Evolutionary conservation across 2,329 filamentous ascomycete species (phyloP).

Genomic region (Zarea fungicola): DNA sequence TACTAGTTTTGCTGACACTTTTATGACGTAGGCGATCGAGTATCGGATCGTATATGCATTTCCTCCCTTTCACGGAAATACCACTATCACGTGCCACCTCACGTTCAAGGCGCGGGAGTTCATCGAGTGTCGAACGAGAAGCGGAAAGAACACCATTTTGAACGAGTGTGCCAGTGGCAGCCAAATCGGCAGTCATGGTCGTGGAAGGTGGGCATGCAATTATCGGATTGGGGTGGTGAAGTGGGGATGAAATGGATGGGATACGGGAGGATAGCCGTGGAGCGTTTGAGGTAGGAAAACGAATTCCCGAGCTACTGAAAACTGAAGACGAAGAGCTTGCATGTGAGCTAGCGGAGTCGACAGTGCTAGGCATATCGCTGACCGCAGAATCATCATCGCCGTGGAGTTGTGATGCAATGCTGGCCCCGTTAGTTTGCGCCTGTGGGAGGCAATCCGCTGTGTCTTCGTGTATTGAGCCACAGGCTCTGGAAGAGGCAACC

Average conservation of each 20-base stretch:
- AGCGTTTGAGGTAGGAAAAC: conserved; percentile 36
- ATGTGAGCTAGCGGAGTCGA: conserved; percentile 68
- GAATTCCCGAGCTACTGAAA: conserved; percentile 51
- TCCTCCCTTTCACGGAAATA: conserved; percentile 50
- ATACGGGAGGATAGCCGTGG: conserved; percentile 19
- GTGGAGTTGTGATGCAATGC: conserved; percentile 29
- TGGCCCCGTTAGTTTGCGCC: conserved; percentile 18
- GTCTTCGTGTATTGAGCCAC: conserved; percentile 21
- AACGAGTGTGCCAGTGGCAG: no score
- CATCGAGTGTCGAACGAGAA: not conserved
- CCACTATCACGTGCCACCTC: conserved; percentile 51
- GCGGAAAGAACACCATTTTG: not conserved
- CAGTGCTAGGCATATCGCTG: conserved; percentile 64
- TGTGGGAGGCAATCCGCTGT: conserved; percentile 5
- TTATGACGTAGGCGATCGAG: conserved; percentile 46
- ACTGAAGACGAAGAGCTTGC: conserved; percentile 66
- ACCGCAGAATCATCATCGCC: conserved; percentile 56
- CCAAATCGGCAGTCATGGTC: no score
- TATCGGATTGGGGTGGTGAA: conserved; percentile 26
- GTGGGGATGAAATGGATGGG: conserved; percentile 23
- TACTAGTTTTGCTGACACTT: conserved; percentile 50
- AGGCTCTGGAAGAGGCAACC: conserved; percentile 20
- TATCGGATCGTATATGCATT: conserved; percentile 57
- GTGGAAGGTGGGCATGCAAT: not conserved
- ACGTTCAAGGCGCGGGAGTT: not conserved